Conservation (phyloP, 2,329 filamentous ascomycete genomes). For the Penicillium sclerotiorum region DNA sequence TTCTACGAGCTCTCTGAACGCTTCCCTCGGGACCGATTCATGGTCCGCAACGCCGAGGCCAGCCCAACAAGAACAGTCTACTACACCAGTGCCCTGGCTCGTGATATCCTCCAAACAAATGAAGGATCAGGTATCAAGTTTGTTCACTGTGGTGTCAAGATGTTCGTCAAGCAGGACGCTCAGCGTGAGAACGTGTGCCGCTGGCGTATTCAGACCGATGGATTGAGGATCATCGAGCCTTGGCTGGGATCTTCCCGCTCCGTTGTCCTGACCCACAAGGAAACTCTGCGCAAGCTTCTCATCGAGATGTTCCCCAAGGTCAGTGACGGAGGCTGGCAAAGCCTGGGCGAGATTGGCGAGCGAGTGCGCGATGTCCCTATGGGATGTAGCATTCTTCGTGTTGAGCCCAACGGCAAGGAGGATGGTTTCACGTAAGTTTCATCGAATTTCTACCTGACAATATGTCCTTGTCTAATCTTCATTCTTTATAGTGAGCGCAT, state of each 20-base stretch:
- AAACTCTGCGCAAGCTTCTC: constrained; percentile 78
- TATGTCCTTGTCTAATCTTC: constrained; percentile 21
- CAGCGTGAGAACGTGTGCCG: constrained; percentile 83
- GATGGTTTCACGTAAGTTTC: constrained; percentile 57
- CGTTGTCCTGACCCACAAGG: constrained; percentile 72
- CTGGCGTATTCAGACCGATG: constrained; percentile 95
- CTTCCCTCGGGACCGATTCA: constrained; percentile 89
- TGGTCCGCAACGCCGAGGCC: constrained; percentile 91
- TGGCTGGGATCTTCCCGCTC: constrained; percentile 82
- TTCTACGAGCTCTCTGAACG: constrained; percentile 84
- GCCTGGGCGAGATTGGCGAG: constrained; percentile 85
- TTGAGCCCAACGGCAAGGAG: constrained; percentile 71
- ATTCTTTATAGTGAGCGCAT: constrained; percentile 66
- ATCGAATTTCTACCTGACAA: neutral
- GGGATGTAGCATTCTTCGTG: constrained; percentile 87
- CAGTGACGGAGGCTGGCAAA: constrained; percentile 70
- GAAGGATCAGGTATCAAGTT: constrained; percentile 92
- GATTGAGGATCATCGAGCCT: constrained; percentile 84
- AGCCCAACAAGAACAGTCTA: constrained; percentile 93
- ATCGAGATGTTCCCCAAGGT: constrained; percentile 98
- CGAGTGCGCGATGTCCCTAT: constrained; percentile 76
- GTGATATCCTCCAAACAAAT: constrained; percentile 83
- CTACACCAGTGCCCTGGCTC: constrained; percentile 83
- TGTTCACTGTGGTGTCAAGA: constrained; percentile 94
- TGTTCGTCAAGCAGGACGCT: constrained; percentile 98